These are phyloP conservation scores for Cyclospora cayetanensis DNA, from an alignment of 169 alveolate genomes.

Conservation along the genomic window DNA sequence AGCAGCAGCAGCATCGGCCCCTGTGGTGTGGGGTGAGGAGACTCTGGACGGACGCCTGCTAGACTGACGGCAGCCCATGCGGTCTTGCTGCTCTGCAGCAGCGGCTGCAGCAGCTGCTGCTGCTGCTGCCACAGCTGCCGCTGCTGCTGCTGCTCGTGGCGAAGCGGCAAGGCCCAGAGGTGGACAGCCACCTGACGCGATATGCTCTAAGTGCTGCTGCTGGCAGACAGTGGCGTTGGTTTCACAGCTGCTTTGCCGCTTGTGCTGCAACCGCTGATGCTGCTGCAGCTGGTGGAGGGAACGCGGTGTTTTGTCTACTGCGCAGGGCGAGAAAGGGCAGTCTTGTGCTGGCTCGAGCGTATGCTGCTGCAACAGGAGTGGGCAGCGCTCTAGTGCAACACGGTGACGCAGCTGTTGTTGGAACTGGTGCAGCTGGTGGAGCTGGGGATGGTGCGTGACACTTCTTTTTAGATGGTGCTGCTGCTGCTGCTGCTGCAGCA, in stretches of 20 bases:
- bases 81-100: conserved; percentile 50
- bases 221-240: background rate
- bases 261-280: conserved; percentile 9
- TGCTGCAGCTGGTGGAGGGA: background rate
- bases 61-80: conserved; percentile 49
- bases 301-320: background rate
- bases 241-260: background rate
- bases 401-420: conserved; percentile 35
- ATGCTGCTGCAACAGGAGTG: conserved; percentile 32
- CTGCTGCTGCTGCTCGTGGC: conserved; percentile 20
- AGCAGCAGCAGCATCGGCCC: background rate
- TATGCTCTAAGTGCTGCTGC: background rate
- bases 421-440: conserved; percentile 34
- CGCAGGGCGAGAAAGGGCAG: conserved; percentile 3
- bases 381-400: background rate
- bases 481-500: conserved; percentile 51
- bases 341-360: background rate
- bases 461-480: background rate
- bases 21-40: background rate
- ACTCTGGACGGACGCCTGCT: conserved; percentile 23
- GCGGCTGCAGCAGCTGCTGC: conserved; percentile 51
- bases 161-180: background rate
- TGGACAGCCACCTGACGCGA: background rate
- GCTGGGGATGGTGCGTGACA: conserved; percentile 19
- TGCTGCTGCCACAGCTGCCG: background rate